Base-by-base conservation (phyloP, 2,329 filamentous ascomycete genomes). In the Epichloe scottii region DNA sequence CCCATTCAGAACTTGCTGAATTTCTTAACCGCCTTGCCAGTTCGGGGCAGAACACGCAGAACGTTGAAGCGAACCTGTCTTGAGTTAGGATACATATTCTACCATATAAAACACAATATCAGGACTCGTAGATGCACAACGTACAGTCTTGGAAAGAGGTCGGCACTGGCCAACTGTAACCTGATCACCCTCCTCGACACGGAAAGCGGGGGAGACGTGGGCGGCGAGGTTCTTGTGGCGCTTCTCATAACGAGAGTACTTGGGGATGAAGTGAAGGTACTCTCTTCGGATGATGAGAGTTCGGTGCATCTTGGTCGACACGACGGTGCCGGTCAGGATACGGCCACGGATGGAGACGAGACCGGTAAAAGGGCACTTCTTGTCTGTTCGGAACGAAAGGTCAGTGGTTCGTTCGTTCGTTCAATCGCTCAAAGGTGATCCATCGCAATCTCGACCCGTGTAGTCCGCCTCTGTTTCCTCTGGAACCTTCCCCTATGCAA, bases 241-340 rank as follows among this genome's bases (percentile, higher is more conserved):
- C 86, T 96, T 97, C 89, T 98, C 94, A 77, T 98, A 98, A 85
- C 93, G 88, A 73, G 87, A 82, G 85, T 98, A 98, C 82, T 98
- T 98, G 76, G 90, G 90, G 72, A 98, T 87, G 79, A 88, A 98
- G 82, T 98, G 93, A 59, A 98, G 89, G 83, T 98, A 98, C 83
- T 98, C 93, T 77, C 93, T 86, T 75, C 93, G 93, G 82, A 98
- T 94, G 78, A 98, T 86, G 73, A 97, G 79, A 68, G 93, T 98
- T 78, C 93, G 88, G 87, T 98, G 93, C 93, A 98, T 98, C 88
- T 98, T 98, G 78, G 93, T 98, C 68, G 91, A 97, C 71, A 97
- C 87, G 70, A 98, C 93, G 71, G 89, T 96, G 70, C 93, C 93
- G 72, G 91, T 97, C 64, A 98, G 82, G 83, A 98, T 98, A 91